These are phyloP conservation scores for Lasiosphaeria hispida DNA, from an alignment of 495 filamentous ascomycete genomes.

Conservation along the genomic window DNA sequence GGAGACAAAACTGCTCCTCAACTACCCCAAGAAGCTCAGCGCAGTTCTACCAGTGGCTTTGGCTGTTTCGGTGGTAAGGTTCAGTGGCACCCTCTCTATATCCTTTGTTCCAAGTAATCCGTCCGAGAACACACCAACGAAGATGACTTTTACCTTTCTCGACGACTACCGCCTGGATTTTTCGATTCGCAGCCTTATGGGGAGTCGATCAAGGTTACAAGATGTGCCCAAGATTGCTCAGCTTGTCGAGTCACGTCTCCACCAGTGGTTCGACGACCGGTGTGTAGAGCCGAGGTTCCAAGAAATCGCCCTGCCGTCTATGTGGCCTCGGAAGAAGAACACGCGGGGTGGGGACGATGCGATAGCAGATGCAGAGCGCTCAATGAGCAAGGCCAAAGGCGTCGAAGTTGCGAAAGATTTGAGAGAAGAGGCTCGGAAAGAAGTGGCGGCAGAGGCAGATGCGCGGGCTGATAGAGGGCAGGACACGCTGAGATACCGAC, in stretches of 20 bases:
- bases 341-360: conserved; percentile 63
- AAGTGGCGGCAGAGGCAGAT: conserved; percentile 43
- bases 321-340: conserved; percentile 90
- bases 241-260: conserved; percentile 83
- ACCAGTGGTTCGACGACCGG: conserved; percentile 96
- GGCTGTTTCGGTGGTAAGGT: conserved; percentile 85
- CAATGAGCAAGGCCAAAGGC: conserved; percentile 46
- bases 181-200: conserved; percentile 85
- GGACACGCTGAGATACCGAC: conserved; percentile 38
- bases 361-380: conserved; percentile 39
- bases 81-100: conserved; percentile 90
- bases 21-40: conserved; percentile 84
- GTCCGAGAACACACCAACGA: conserved; percentile 60
- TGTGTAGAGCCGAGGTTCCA: conserved; percentile 95
- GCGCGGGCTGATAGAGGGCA: conserved; percentile 33
- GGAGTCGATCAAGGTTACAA: conserved; percentile 82
- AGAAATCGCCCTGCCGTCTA: conserved; percentile 85
- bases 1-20: conserved; percentile 89
- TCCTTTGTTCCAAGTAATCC: conserved; percentile 76
- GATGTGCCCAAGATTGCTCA: conserved; percentile 98
- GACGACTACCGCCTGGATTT: conserved; percentile 95
- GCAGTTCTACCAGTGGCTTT: conserved; percentile 92
- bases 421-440: conserved; percentile 46
- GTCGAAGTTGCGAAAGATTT: conserved; percentile 48
- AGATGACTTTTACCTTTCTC: conserved; percentile 89